These are phyloP conservation scores for Linum trigynum DNA, from an alignment of 345 rosid species.

Conservation along the genomic window DNA sequence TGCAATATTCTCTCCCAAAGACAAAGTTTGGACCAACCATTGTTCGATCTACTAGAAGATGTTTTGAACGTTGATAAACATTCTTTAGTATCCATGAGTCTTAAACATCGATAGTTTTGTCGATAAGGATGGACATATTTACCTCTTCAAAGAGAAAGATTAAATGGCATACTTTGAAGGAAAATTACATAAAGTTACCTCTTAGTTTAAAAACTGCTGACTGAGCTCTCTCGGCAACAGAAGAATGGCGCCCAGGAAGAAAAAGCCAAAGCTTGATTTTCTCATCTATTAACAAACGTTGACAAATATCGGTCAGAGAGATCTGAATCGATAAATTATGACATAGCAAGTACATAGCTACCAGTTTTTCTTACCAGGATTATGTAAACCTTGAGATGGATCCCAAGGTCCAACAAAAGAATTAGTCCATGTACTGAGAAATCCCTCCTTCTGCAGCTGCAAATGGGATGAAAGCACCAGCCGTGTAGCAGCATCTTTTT, in stretches of 20 bases:
- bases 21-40: not conserved
- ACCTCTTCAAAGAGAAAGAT: not conserved
- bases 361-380: slow-evolving; percentile 59
- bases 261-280: slow-evolving; percentile 99
- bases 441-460: slow-evolving; percentile 77
- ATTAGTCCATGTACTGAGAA: slow-evolving; percentile 91
- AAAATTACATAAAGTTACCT: slow-evolving; percentile 32
- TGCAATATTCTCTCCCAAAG: not conserved
- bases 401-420: slow-evolving; percentile 99
- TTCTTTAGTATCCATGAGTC: not conserved
- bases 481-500: slow-evolving; percentile 71
- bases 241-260: slow-evolving; percentile 67
- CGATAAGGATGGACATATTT: not conserved
- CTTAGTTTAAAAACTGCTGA: slow-evolving; percentile 75
- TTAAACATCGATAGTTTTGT: not conserved
- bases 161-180: not conserved
- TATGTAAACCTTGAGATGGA: slow-evolving; percentile 95
- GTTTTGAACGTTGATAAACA: not conserved
- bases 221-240: slow-evolving; percentile 68
- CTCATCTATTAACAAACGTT: slow-evolving; percentile 43
- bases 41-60: not conserved
- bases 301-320: slow-evolving; percentile 1
- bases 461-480: slow-evolving; percentile 87
- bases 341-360: not conserved
- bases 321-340: not conserved